phyloP scores from a whole-genome alignment of 768 basidiomycete genomes.

The Floccularia luteovirens region DNA sequence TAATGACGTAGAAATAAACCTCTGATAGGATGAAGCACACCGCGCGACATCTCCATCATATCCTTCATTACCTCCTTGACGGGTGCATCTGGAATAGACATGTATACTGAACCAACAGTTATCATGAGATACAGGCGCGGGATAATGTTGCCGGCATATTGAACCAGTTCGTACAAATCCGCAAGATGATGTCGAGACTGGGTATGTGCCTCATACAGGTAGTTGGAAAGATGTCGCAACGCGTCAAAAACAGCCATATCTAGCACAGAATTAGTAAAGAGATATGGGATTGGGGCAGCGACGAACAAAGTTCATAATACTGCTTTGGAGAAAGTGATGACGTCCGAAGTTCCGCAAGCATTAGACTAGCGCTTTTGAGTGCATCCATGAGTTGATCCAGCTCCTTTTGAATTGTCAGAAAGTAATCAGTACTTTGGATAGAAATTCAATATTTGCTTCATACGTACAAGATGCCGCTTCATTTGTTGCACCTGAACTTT shows the following conservation, averaged over 20 bases:
- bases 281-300: constrained; percentile 1
- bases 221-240: constrained; percentile 89
- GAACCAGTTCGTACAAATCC: constrained; percentile 98
- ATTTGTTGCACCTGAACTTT: constrained; percentile 92
- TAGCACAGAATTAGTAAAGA: constrained; percentile 19
- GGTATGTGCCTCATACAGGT: constrained; percentile 93
- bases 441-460: constrained; percentile 7
- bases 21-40: constrained; percentile 94
- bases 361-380: constrained; percentile 91
- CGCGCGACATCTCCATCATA: constrained; percentile 99
- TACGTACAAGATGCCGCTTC: constrained; percentile 82
- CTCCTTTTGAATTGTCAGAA: constrained; percentile 44
- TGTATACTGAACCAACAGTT: constrained; percentile 98
- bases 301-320: constrained; percentile 95
- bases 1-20: constrained; percentile 96
- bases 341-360: constrained; percentile 94
- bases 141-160: constrained; percentile 96
- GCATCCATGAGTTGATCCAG: constrained; percentile 98
- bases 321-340: constrained; percentile 93
- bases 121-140: constrained; percentile 97
- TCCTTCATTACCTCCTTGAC: constrained; percentile 99
- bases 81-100: constrained; percentile 95
- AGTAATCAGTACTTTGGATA: constrained; percentile 4
- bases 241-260: constrained; percentile 99
- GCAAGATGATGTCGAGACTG: constrained; percentile 91